These are phyloP conservation scores for Tricholoma flavovirens DNA, from an alignment of 768 basidiomycete species.

Conservation along the genomic window DNA sequence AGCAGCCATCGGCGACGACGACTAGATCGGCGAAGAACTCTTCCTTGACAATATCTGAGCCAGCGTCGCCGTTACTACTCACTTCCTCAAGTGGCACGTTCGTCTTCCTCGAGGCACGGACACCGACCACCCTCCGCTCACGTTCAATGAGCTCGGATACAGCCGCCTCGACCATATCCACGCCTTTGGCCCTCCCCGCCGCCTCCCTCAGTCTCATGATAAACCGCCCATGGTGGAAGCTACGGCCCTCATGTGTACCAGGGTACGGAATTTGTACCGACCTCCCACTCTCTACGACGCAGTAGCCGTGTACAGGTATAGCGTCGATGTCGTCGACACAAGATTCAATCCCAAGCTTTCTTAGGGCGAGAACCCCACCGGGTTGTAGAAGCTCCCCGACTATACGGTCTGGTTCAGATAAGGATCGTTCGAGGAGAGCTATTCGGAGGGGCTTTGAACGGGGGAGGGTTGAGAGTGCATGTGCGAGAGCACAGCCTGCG, in stretches of 20 bases:
- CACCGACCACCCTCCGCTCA: constrained; percentile 56
- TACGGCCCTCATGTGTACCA: constrained; percentile 59
- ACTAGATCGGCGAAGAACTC: constrained; percentile 71
- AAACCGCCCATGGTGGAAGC: constrained; percentile 93
- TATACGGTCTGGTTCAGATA: constrained; percentile 91
- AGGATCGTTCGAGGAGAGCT: constrained; percentile 84
- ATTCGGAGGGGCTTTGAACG: constrained; percentile 61
- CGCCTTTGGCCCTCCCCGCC: constrained; percentile 27
- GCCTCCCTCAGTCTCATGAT: constrained; percentile 71
- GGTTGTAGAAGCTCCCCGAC: constrained; percentile 86
- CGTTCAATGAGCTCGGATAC: constrained; percentile 57
- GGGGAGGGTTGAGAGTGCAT: constrained; percentile 64
- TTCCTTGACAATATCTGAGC: constrained; percentile 35
- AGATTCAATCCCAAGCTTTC: constrained; percentile 65
- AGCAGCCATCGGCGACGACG: constrained; percentile 90
- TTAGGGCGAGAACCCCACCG: constrained; percentile 74
- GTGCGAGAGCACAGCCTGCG: constrained; percentile 14
- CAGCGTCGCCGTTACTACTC: constrained; percentile 14
- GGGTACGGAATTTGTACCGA: constrained; percentile 91
- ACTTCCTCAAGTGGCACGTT: not conserved
- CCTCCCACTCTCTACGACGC: constrained; percentile 60
- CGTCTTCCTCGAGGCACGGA: constrained; percentile 49
- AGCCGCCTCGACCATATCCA: not conserved
- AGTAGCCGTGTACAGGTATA: constrained; percentile 79
- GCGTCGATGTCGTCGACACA: constrained; percentile 88